Evolutionary conservation across 192 early-diverging fungal species (phyloP).

Genomic region (Backusella tarrabulga): DNA sequence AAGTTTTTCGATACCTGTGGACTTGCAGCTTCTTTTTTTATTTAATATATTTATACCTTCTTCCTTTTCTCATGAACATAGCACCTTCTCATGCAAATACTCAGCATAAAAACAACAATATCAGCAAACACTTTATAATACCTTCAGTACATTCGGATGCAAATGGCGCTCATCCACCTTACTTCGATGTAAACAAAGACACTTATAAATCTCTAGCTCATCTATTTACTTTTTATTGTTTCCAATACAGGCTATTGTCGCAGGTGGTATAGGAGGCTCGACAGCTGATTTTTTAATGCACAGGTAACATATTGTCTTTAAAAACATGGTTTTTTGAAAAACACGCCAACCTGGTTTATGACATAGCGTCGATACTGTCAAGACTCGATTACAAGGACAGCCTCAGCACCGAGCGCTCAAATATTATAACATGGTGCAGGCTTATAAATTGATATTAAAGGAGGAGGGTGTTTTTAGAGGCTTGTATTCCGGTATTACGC

Average conservation of each 20-base stretch:
- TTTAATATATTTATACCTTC: neutral
- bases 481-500: slow-evolving; percentile 53
- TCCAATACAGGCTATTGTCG: slow-evolving; percentile 40
- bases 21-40: neutral
- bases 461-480: slow-evolving; percentile 54
- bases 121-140: neutral
- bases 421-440: slow-evolving; percentile 58
- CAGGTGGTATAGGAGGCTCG: slow-evolving; percentile 53
- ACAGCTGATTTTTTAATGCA: slow-evolving; percentile 56
- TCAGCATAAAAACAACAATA: neutral
- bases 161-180: slow-evolving; percentile 21
- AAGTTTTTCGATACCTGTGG: neutral
- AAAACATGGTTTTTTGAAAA: neutral
- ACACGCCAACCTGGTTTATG: neutral
- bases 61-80: neutral
- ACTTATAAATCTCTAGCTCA: neutral
- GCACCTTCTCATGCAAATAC: neutral
- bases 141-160: neutral
- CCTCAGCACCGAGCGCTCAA: slow-evolving; percentile 43
- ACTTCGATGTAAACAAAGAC: slow-evolving; percentile 26
- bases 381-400: slow-evolving; percentile 58
- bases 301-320: slow-evolving; percentile 38
- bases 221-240: neutral
- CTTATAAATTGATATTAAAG: slow-evolving; percentile 51
- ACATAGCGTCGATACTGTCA: slow-evolving; percentile 49